Evolutionary conservation across 176 grass and related monocot species (phyloP).

Genomic region (Aechmea fasciata): DNA sequence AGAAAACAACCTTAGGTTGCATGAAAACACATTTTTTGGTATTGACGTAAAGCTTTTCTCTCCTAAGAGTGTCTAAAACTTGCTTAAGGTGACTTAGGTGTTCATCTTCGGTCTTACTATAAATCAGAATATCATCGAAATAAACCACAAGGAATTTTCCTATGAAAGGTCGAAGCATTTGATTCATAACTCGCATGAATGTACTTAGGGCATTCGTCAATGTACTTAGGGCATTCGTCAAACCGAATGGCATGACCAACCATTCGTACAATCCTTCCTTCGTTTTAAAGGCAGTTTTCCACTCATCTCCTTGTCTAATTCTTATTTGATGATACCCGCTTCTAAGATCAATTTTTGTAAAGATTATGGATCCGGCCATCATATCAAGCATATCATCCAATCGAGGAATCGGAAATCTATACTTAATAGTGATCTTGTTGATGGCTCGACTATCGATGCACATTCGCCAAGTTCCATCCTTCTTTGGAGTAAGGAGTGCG

Average conservation of each 20-base stretch:
- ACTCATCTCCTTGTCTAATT: conserved; percentile 11
- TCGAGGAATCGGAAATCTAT: too few relatives aligned
- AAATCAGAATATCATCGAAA: not conserved
- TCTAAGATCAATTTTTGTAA: not conserved
- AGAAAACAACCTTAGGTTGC: not conserved
- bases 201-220: too few relatives aligned
- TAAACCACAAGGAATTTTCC: conserved; percentile 15
- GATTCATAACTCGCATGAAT: not conserved
- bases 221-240: conserved; percentile 28
- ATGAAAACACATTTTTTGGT: conserved; percentile 7
- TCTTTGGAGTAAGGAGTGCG: too few relatives aligned
- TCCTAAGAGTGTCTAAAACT: not conserved
- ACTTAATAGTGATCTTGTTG: too few relatives aligned
- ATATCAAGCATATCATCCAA: too few relatives aligned
- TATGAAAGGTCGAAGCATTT: conserved; percentile 8
- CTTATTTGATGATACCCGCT: too few relatives aligned
- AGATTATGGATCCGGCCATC: not conserved
- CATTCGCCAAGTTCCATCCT: too few relatives aligned
- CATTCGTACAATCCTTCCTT: conserved; percentile 17
- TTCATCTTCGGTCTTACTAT: not conserved
- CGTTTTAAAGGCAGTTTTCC: conserved; percentile 21
- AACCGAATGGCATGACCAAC: conserved; percentile 19
- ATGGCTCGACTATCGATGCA: too few relatives aligned
- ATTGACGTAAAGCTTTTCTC: not conserved
- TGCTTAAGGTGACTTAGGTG: not conserved